These are phyloP conservation scores for Trypanosomatidae sp. DNA, from an alignment of 208 protist genomes.

Conservation along the genomic window DNA sequence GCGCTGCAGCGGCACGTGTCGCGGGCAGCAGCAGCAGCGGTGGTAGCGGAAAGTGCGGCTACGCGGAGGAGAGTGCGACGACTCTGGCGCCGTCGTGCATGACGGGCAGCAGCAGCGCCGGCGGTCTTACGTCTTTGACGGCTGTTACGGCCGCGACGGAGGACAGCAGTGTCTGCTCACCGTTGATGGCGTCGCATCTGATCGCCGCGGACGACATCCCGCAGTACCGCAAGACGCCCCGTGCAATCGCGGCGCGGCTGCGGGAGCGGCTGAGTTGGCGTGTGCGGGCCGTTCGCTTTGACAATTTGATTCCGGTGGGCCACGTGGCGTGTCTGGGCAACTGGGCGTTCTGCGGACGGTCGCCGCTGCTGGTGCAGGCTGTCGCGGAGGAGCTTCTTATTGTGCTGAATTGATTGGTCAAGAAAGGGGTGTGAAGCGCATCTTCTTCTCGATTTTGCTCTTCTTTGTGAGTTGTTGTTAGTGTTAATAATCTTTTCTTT, in stretches of 20 bases:
- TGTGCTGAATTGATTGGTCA: no score
- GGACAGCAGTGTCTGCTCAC: no score
- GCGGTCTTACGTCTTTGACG: no score
- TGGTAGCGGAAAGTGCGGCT: no score
- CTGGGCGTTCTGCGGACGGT: conserved; percentile 28
- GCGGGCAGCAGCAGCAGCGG: no score
- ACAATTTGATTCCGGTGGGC: conserved; percentile 39
- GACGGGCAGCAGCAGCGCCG: no score
- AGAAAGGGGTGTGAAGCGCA: no score
- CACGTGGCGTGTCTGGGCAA: conserved; percentile 60
- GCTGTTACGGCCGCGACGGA: no score
- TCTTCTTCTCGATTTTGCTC: no score
- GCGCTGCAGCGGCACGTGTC: no score
- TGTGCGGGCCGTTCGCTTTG: conserved; percentile 51
- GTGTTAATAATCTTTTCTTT: no score
- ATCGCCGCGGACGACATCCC: conserved; percentile 1
- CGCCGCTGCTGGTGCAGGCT: conserved; percentile 42
- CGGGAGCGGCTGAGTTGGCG: conserved; percentile 53
- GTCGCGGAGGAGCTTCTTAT: conserved; percentile 49
- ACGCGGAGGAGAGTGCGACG: background rate
- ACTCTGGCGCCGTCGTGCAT: background rate
- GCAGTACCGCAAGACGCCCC: conserved; percentile 28
- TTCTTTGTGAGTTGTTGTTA: no score
- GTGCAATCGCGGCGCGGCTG: conserved; percentile 46
- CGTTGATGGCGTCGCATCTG: background rate